Evolutionary conservation across 768 basidiomycete species (phyloP).

Genomic region (Amanita subjunquillea): DNA sequence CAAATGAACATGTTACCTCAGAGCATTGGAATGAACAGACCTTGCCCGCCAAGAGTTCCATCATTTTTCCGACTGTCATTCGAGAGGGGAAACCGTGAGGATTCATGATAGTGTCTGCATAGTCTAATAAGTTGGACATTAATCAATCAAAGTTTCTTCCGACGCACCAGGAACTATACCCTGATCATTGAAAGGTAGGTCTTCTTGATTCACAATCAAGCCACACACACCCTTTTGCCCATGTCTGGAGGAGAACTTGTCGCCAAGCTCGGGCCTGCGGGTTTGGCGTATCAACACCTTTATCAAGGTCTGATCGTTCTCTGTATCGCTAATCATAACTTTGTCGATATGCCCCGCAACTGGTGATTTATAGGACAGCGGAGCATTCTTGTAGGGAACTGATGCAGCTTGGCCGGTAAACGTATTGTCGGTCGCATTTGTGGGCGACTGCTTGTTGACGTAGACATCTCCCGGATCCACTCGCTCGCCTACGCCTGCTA

Average conservation of each 20-base stretch:
- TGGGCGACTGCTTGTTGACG: constrained; percentile 94
- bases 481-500: constrained; percentile 90
- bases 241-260: constrained; percentile 97
- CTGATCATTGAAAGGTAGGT: constrained; percentile 98
- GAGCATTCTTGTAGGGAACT: constrained; percentile 84
- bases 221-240: constrained; percentile 99
- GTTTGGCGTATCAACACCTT: constrained; percentile 98
- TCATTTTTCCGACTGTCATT: constrained; percentile 99
- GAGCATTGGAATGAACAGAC: constrained; percentile 23
- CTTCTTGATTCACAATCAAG: constrained; percentile 96
- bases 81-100: constrained; percentile 99
- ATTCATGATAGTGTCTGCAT: constrained; percentile 95
- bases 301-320: constrained; percentile 92
- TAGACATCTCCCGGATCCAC: constrained; percentile 91
- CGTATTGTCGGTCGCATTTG: constrained; percentile 86
- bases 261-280: constrained; percentile 89
- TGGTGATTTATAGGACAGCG: constrained; percentile 89
- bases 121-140: constrained; percentile 9
- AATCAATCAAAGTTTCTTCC: constrained; percentile 5
- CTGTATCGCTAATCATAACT: constrained; percentile 94
- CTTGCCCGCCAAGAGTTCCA: constrained; percentile 94
- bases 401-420: constrained; percentile 78
- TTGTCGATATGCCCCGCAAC: constrained; percentile 95
- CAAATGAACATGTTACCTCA: not conserved
- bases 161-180: constrained; percentile 81